Evolutionary conservation across 805 yeast species (phyloP).

Genomic region (Nakazawaea wickerhamii): DNA sequence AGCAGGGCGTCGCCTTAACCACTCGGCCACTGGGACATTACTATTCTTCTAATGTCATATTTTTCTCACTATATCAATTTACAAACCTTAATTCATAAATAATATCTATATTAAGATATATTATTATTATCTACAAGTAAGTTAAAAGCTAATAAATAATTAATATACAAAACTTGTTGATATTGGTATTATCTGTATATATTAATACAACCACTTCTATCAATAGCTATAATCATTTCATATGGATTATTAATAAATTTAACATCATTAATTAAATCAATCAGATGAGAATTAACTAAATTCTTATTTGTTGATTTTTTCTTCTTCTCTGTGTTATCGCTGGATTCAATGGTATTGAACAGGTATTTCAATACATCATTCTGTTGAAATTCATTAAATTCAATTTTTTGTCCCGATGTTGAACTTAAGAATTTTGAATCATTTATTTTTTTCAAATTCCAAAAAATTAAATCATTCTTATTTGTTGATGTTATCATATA

Average conservation of each 20-base stretch:
- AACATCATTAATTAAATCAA: constrained; percentile 46
- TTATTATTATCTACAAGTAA: too few species aligned
- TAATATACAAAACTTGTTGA: too few species aligned
- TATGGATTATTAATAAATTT: constrained; percentile 43
- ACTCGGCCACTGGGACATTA: constrained; percentile 61
- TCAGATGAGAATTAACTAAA: constrained; percentile 36
- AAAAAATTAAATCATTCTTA: constrained; percentile 23
- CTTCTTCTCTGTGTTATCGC: neutral
- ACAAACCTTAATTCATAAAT: too few species aligned
- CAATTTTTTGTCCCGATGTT: neutral
- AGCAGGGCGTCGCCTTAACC: constrained; percentile 77
- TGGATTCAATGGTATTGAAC: constrained; percentile 2
- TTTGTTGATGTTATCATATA: constrained; percentile 13
- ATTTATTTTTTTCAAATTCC: constrained; percentile 32
- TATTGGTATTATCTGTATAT: constrained; percentile 44
- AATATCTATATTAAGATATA: too few species aligned
- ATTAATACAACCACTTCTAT: constrained; percentile 60
- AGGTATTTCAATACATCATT: constrained; percentile 27
- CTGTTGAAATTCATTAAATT: constrained; percentile 28
- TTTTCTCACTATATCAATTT: too few species aligned
- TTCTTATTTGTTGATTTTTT: constrained; percentile 17
- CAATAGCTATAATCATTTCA: constrained; percentile 60
- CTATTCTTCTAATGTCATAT: neutral
- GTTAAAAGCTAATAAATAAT: too few species aligned
- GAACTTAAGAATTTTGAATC: constrained; percentile 24